Conservation (phyloP, 106 monocot species). For the Posidonia australis region DNA sequence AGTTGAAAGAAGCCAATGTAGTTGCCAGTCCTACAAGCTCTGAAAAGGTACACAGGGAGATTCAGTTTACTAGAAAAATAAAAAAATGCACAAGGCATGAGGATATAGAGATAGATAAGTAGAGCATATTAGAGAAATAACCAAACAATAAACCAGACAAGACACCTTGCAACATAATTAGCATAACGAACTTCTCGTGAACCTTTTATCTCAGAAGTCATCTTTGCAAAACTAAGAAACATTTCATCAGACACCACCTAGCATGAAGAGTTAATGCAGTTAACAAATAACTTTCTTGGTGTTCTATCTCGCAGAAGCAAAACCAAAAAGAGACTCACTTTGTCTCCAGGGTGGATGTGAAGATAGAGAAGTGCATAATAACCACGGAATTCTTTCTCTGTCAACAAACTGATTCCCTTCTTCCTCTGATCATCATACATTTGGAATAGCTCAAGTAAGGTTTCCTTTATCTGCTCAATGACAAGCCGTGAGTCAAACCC, state of each 20-base stretch:
- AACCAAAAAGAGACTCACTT: slow-evolving; percentile 29
- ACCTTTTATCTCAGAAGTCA: slow-evolving; percentile 70
- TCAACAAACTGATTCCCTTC: slow-evolving; percentile 37
- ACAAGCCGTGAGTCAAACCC: slow-evolving; percentile 97
- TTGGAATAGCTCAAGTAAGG: slow-evolving; percentile 96
- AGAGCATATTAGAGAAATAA: too few species aligned
- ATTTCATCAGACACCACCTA: slow-evolving; percentile 94
- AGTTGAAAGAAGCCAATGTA: slow-evolving; percentile 87
- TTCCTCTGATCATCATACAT: slow-evolving; percentile 93
- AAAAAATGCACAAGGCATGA: too few species aligned
- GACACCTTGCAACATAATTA: slow-evolving; percentile 77
- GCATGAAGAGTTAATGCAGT: background rate
- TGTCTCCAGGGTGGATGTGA: slow-evolving; percentile 92
- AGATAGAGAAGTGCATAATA: slow-evolving; percentile 96
- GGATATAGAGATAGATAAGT: too few species aligned
- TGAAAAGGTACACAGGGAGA: too few species aligned
- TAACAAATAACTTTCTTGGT: background rate
- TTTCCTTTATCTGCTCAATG: slow-evolving; percentile 98
- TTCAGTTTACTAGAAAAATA: too few species aligned
- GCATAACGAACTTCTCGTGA: slow-evolving; percentile 77
- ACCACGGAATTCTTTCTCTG: slow-evolving; percentile 93
- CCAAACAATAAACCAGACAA: too few species aligned
- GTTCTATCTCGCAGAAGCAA: background rate
- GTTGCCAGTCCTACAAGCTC: slow-evolving; percentile 76
- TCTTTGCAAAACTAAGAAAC: slow-evolving; percentile 88